A percentile compares a stretch with the other conserved stretches of the same genome.
Conservation (phyloP, 208 protist genomes). For the Acanthamoeba divionensis region DNA sequence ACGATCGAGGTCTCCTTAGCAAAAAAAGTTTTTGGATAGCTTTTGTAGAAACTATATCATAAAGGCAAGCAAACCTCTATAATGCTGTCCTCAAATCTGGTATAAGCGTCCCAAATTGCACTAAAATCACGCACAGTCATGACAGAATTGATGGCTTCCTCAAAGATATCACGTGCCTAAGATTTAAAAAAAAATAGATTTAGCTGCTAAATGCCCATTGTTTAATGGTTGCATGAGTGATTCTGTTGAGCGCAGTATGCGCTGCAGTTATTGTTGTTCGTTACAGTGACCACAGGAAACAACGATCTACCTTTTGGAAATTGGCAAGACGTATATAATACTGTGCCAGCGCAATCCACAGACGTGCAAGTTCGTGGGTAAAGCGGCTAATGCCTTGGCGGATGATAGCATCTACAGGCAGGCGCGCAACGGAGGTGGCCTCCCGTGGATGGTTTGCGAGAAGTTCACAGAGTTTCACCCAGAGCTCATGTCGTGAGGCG, state of each 20-base stretch:
- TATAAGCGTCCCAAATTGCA: constrained; percentile 88
- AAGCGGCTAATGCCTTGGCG: constrained; percentile 77
- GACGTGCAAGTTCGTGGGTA: constrained; percentile 82
- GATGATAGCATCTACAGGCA: constrained; percentile 42
- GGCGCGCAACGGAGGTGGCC: constrained; percentile 65
- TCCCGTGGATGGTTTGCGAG: constrained; percentile 78
- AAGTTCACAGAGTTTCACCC: constrained; percentile 87
- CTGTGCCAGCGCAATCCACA: constrained; percentile 88
- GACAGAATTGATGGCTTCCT: constrained; percentile 85
- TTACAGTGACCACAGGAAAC: no score
- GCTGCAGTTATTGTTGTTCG: no score
- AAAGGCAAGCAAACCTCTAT: not conserved
- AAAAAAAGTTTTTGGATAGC: not conserved
- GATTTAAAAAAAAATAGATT: constrained; percentile 24
- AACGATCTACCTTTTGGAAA: constrained; percentile 76
- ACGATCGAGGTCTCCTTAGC: no score
- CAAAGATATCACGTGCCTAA: constrained; percentile 88
- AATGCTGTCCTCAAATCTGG: constrained; percentile 80
- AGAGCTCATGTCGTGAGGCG: constrained; percentile 83
- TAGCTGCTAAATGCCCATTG: not conserved
- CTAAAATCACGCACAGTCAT: constrained; percentile 87
- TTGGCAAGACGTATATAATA: constrained; percentile 86
- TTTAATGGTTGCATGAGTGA: no score
- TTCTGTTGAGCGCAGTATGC: no score
- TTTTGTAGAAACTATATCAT: no score